Conservation (phyloP, 176 grass and related monocot species). For the Urochloa ruziziensis region DNA sequence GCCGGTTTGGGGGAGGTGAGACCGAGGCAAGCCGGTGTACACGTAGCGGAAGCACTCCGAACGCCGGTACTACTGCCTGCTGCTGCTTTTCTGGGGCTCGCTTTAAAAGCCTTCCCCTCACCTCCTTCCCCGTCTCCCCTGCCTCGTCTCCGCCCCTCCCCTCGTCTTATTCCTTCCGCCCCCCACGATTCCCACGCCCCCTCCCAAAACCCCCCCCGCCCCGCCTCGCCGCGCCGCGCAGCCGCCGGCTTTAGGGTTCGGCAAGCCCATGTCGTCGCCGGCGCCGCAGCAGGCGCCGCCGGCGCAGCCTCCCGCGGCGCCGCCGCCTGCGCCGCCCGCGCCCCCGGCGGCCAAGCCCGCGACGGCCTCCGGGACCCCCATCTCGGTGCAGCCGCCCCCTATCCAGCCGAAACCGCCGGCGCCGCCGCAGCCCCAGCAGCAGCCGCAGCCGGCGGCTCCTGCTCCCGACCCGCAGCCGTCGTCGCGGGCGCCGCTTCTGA, state of each 20-base stretch:
- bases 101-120: slow-evolving; percentile 55
- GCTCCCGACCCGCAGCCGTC: neutral
- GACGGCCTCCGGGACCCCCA: neutral
- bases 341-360: neutral
- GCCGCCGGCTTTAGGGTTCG: slow-evolving; percentile 35
- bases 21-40: slow-evolving; percentile 26
- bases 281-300: slow-evolving; percentile 4
- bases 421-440: neutral
- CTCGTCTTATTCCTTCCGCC: slow-evolving; percentile 40
- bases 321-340: neutral
- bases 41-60: slow-evolving; percentile 26
- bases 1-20: neutral
- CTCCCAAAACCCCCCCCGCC: slow-evolving; percentile 28
- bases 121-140: neutral
- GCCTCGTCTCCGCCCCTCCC: neutral
- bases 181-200: slow-evolving; percentile 53
- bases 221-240: neutral
- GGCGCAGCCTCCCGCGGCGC: neutral
- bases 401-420: slow-evolving; percentile 47
- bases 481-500: slow-evolving; percentile 11
- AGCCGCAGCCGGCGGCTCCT: slow-evolving; percentile 4
- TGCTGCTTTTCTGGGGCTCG: slow-evolving; percentile 4
- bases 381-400: slow-evolving; percentile 45
- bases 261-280: slow-evolving; percentile 37
- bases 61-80: neutral